Base-by-base conservation (phyloP, 306 rosid species). In the Malus fusca region DNA sequence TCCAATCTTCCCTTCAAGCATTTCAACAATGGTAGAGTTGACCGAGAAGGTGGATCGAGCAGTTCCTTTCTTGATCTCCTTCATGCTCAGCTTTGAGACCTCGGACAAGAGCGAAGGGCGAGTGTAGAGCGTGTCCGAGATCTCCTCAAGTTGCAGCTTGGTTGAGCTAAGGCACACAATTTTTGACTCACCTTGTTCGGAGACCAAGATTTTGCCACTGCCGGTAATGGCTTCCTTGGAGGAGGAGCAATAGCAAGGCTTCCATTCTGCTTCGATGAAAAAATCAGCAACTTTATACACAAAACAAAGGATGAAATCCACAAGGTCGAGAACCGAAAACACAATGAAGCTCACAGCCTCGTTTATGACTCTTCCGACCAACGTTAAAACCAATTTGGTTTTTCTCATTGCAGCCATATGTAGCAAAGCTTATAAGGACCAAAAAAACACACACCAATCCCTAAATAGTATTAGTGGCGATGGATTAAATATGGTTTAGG, bases 131-230 rank as follows among this genome's bases (percentile, higher is more conserved):
- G 99, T 96, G 58, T 92, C 96, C 0, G 99, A 96, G 61, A 96
- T 91, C 74, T 96, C 98, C 74, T 92, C 99, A 3, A 96, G 67
- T 10, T 81, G 89, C 7, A 96, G 84, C 75, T 83, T 92, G 1
- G 81, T 83, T 0, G 96, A 88, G 40, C 79, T 85, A 0, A 93
- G 70, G 7, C 90, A 88, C 42, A 93, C 91, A 4, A 93, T 85
- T 77, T 89, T 93, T 0, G 97, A 89, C 73, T 90, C 92, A 2
- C 92, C 97, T 72, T 92, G 85, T 40, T 96, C 92, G 0, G 98
- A 92, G 3, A 95, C 93, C 87, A 92, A 81, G 86, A 96, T 90
- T 77, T 90, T 86, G 3, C 97, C 99, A n/a, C 93, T 68, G 65
- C 83, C 71, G 0, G 92, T 77, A 31, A 89, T 92, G 83, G 87